Percentiles rank a stretch among this genome's conserved stretches.
These are phyloP conservation scores for Penicillium canescens DNA, from an alignment of 495 filamentous ascomycete genomes.

Conservation along the genomic window DNA sequence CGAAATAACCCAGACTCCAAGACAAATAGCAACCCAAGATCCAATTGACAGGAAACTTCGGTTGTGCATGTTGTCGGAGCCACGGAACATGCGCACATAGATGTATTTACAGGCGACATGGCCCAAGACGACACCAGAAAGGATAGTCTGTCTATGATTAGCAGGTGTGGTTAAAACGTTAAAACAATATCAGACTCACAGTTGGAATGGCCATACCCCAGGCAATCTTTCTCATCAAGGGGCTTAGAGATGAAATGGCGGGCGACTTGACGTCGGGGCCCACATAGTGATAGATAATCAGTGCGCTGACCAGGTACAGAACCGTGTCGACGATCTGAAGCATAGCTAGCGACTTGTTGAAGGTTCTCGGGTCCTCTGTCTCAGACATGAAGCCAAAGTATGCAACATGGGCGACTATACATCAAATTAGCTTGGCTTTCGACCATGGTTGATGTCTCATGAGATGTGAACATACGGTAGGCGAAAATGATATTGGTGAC, in stretches of 20 bases:
- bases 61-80: constrained; percentile 58
- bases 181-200: constrained; percentile 20
- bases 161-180: not conserved
- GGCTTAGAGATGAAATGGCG: constrained; percentile 64
- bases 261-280: constrained; percentile 70
- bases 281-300: constrained; percentile 67
- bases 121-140: constrained; percentile 58
- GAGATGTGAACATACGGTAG: constrained; percentile 29
- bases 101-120: constrained; percentile 63
- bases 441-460: not conserved
- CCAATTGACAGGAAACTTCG: constrained; percentile 45
- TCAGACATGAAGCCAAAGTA: constrained; percentile 79
- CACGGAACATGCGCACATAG: constrained; percentile 60
- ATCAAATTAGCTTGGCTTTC: constrained; percentile 5
- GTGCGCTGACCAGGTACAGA: constrained; percentile 55
- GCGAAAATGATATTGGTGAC: constrained; percentile 44
- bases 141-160: constrained; percentile 26
- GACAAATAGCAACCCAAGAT: constrained; percentile 59
- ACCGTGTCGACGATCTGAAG: constrained; percentile 64
- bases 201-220: constrained; percentile 79
- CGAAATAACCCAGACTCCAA: constrained; percentile 58
- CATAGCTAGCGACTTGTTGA: constrained; percentile 62
- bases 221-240: constrained; percentile 63
- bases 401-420: constrained; percentile 64
- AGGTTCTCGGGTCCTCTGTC: constrained; percentile 65